phyloP scores from a whole-genome alignment of 305 asterid genomes.

The Fraxinus platypoda region DNA sequence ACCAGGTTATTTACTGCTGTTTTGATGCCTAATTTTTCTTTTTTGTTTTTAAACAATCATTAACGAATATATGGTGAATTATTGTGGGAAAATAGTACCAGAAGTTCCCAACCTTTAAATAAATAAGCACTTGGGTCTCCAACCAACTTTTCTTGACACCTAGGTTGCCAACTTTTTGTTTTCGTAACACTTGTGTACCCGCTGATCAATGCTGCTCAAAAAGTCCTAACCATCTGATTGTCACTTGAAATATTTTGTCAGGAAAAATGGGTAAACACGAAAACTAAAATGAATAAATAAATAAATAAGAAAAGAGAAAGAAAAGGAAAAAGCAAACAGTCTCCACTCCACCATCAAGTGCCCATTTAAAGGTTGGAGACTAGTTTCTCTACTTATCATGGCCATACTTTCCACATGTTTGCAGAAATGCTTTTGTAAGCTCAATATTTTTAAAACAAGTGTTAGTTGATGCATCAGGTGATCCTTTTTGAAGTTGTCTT shows the following conservation, averaged over 20 bases:
- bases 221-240: neutral
- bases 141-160: neutral
- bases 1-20: constrained; percentile 61
- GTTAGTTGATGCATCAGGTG: neutral
- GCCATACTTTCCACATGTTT: neutral
- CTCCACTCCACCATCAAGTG: neutral
- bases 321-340: neutral
- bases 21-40: neutral
- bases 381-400: neutral
- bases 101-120: neutral
- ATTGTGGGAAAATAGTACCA: neutral
- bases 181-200: neutral
- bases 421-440: neutral
- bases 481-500: neutral
- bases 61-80: neutral
- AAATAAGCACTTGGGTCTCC: neutral
- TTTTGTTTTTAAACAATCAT: neutral
- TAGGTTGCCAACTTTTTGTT: neutral
- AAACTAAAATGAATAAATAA: neutral
- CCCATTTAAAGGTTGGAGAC: neutral
- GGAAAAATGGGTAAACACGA: neutral
- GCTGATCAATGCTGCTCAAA: neutral
- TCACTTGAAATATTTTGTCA: neutral
- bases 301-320: neutral
- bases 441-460: neutral